A percentile compares a stretch with the other conserved stretches of the same genome.
Conservation (phyloP, 2,329 filamentous ascomycete species). For the Beauveria bassiana region DNA sequence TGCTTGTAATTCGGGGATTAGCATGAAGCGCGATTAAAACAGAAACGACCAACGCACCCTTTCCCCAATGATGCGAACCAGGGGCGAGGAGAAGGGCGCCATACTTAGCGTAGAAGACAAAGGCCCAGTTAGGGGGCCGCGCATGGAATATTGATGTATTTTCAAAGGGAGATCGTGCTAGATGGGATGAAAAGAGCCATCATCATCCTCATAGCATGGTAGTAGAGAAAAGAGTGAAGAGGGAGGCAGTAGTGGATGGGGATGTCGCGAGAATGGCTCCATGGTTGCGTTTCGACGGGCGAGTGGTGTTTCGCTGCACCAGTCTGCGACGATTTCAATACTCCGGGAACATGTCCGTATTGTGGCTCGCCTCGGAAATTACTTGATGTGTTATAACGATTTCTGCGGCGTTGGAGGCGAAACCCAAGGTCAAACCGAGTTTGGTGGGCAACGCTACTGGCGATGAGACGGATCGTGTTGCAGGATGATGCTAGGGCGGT, state of each 20-base stretch:
- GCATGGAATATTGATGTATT: background rate
- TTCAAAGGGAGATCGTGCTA: background rate
- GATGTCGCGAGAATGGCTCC: background rate
- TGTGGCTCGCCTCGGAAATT: too few species aligned
- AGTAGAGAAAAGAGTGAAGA: background rate
- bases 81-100: background rate
- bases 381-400: too few species aligned
- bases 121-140: background rate
- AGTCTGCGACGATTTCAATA: background rate
- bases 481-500: background rate
- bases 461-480: conserved; percentile 7
- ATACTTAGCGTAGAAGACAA: background rate
- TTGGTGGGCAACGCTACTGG: background rate
- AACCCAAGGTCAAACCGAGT: conserved; percentile 7
- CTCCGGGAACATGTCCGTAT: background rate
- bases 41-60: background rate
- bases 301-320: background rate
- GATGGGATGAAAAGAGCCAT: background rate
- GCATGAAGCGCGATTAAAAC: background rate
- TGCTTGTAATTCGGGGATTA: background rate
- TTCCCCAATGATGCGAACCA: background rate
- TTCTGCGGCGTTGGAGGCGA: conserved; percentile 3
- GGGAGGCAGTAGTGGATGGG: background rate
- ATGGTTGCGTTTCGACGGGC: conserved; percentile 4
- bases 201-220: background rate